Percentiles rank a stretch among this genome's conserved stretches.
Conservation (phyloP, 2,329 filamentous ascomycete species). For the Claviceps sp. region DNA sequence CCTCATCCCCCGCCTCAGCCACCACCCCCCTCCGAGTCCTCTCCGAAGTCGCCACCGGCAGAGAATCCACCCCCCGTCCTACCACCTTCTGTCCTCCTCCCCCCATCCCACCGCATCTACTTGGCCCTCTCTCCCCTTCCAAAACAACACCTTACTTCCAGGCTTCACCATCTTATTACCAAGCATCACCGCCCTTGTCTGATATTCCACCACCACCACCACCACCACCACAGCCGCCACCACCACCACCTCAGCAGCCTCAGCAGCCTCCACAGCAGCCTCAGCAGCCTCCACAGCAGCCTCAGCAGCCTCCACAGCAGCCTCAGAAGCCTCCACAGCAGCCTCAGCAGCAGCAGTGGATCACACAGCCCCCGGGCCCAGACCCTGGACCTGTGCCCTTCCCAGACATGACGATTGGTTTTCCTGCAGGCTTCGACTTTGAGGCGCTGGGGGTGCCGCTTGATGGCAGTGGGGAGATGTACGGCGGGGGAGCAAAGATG, state of each 20-base stretch:
- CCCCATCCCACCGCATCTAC: slow-evolving; percentile 12
- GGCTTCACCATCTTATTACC: not conserved
- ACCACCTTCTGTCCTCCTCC: slow-evolving; percentile 1
- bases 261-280: not conserved
- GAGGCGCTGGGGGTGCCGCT: slow-evolving; percentile 16
- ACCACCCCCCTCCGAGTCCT: slow-evolving; percentile 43
- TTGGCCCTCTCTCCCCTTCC: not conserved
- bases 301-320: too few relatives aligned
- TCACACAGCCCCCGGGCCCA: not conserved
- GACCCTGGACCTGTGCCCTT: not conserved
- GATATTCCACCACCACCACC: not conserved
- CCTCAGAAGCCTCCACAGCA: too few relatives aligned
- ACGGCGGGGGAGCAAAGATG: slow-evolving; percentile 22
- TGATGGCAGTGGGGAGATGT: slow-evolving; percentile 13
- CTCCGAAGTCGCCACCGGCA: slow-evolving; percentile 40
- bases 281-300: not conserved
- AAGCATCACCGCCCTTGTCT: not conserved
- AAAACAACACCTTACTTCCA: not conserved
- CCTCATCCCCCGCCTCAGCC: slow-evolving; percentile 13
- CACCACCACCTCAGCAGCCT: too few relatives aligned
- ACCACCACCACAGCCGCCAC: not conserved
- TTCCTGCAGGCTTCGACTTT: slow-evolving; percentile 17
- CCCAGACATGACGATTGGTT: slow-evolving; percentile 10
- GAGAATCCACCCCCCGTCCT: slow-evolving; percentile 17
- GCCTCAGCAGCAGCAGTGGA: slow-evolving; percentile 4